Base-by-base conservation (phyloP, 2,329 filamentous ascomycete species). In the Colletotrichum sp. region DNA sequence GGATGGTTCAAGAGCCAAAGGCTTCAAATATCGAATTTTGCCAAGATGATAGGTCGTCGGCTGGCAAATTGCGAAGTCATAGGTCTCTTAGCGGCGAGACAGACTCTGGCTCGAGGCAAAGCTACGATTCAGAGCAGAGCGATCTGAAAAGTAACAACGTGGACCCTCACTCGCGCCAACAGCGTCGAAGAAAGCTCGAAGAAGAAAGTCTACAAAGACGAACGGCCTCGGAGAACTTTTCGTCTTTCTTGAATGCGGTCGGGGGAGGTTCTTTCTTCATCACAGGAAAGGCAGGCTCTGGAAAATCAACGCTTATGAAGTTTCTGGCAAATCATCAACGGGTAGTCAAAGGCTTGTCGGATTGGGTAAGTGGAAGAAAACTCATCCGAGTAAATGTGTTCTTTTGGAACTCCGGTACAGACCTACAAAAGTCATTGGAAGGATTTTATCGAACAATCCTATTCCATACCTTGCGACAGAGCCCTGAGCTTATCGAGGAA, bases 271-370 rank as follows among this genome's bases (percentile, higher is more conserved):
- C n/a, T 0, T 48, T 0, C 43, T 48, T 48, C 43, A 7, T 48
- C n/a, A 48, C 43, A 21, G 43, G 43, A 21, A 48, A 48, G 43
- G 43, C 43, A 7, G 43, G 43, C 43, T 48, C 43, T 5, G 43
- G 43, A 21, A 48, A 48, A 13, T 48, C 43, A 12, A 48, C 43
- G 2, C 43, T 48, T 0, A 13, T 48, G 43, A 48, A 48, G 43
- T 48, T 48, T 48, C n/a, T 48, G 43, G 43, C 43, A 0, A 48
- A 21, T 48, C n/a, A 48, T 0, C n/a, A 13, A 13, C n/a, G 4
- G 2, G 43, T 48, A 48, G 5, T 0, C 43, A 48, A 48, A 7
- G 0, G 0, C 0, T 7, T 48, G 0, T 0, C 10, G 0, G 1
- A 13, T 13, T 48, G 43, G n/a, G 10, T 3, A 21, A 13, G 10